phyloP scores from a whole-genome alignment of 768 basidiomycete species.

The Boletus vinaceobasis region DNA sequence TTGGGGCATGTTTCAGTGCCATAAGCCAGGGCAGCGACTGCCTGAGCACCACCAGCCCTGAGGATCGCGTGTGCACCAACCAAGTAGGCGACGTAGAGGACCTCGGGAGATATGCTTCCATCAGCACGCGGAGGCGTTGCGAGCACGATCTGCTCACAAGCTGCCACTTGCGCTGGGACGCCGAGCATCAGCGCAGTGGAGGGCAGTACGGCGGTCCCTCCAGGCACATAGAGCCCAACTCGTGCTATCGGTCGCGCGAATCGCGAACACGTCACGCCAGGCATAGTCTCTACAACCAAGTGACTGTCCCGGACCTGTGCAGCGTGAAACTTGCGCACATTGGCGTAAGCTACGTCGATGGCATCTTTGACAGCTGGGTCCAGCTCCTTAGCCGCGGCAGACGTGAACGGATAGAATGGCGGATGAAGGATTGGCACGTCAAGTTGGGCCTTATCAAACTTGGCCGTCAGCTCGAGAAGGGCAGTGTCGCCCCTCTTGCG shows the following conservation, averaged over 20 bases:
- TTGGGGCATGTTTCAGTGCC: constrained; percentile 94
- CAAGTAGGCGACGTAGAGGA: constrained; percentile 91
- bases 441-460: constrained; percentile 84
- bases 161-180: constrained; percentile 95
- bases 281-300: constrained; percentile 93
- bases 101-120: constrained; percentile 93
- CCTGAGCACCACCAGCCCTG: constrained; percentile 95
- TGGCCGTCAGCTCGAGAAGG: constrained; percentile 83
- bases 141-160: constrained; percentile 86
- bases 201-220: constrained; percentile 93
- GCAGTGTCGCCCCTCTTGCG: constrained; percentile 81
- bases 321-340: constrained; percentile 88
- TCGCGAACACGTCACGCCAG: constrained; percentile 92
- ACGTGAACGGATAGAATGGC: constrained; percentile 51
- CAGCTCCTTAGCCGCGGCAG: constrained; percentile 58
- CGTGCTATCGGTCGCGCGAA: constrained; percentile 94
- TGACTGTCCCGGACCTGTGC: constrained; percentile 74
- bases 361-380: constrained; percentile 66
- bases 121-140: constrained; percentile 95
- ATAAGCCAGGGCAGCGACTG: constrained; percentile 93
- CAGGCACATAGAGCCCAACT: constrained; percentile 95
- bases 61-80: constrained; percentile 89
- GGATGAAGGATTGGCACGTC: constrained; percentile 69
- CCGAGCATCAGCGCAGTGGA: constrained; percentile 98
- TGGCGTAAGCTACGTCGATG: constrained; percentile 87